Conservation (phyloP, 2,329 filamentous ascomycete genomes). For the Fusarium sambucinum region DNA sequence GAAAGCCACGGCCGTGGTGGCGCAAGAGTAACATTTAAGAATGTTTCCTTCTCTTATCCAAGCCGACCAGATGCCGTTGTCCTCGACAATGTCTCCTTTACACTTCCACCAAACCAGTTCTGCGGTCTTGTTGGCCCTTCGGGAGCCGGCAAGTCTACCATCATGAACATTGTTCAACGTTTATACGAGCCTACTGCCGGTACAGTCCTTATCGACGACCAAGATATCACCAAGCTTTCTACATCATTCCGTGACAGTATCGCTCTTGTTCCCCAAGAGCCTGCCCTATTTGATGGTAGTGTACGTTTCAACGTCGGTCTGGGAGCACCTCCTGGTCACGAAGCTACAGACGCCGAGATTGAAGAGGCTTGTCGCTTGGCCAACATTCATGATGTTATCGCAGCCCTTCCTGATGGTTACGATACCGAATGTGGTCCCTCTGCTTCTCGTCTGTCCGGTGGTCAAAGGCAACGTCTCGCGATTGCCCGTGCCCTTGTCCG, state of each 20-base stretch:
- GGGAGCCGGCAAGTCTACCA: slow-evolving; percentile 75
- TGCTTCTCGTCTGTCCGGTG: slow-evolving; percentile 79
- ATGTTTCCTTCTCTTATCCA: slow-evolving; percentile 75
- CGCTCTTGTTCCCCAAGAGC: slow-evolving; percentile 69
- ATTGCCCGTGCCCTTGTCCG: slow-evolving; percentile 82
- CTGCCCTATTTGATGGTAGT: slow-evolving; percentile 67
- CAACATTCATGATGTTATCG: slow-evolving; percentile 78
- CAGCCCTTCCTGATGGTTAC: slow-evolving; percentile 72
- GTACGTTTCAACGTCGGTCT: slow-evolving; percentile 67
- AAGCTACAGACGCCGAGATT: slow-evolving; percentile 70
- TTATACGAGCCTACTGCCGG: slow-evolving; percentile 60
- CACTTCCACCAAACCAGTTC: slow-evolving; percentile 69
- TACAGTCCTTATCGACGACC: slow-evolving; percentile 57
- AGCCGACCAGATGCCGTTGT: slow-evolving; percentile 69
- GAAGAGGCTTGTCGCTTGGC: slow-evolving; percentile 74
- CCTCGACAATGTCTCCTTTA: slow-evolving; percentile 66
- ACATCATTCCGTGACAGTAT: slow-evolving; percentile 63
- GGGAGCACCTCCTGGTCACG: slow-evolving; percentile 65
- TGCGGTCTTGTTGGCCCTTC: slow-evolving; percentile 73
- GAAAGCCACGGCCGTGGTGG: slow-evolving; percentile 46
- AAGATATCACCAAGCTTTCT: slow-evolving; percentile 58
- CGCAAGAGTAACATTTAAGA: slow-evolving; percentile 65
- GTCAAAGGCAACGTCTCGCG: slow-evolving; percentile 81
- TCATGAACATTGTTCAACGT: slow-evolving; percentile 66
- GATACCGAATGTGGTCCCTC: slow-evolving; percentile 76